phyloP scores from a whole-genome alignment of 2,329 filamentous ascomycete genomes.

The Sclerotinia borealis region DNA sequence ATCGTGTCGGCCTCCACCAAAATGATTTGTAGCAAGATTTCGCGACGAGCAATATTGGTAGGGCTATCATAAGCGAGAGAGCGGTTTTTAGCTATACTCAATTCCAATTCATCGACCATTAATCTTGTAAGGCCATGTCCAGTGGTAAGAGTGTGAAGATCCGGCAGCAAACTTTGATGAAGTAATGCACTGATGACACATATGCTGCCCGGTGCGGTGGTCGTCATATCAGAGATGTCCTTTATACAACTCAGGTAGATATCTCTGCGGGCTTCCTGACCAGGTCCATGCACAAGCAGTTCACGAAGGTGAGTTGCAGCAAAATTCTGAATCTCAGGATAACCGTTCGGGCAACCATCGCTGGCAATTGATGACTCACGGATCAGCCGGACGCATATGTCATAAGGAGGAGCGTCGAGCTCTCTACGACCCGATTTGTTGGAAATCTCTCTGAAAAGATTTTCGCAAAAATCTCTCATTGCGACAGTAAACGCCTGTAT shows the following conservation, averaged over 20 bases:
- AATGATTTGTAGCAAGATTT: slow-evolving; percentile 53
- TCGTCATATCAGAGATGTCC: slow-evolving; percentile 59
- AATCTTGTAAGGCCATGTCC: slow-evolving; percentile 58
- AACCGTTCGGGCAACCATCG: slow-evolving; percentile 48
- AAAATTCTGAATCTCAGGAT: slow-evolving; percentile 57
- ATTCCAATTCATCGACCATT: slow-evolving; percentile 58
- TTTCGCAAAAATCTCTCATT: slow-evolving; percentile 57
- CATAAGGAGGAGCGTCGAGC: slow-evolving; percentile 43
- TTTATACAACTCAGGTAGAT: slow-evolving; percentile 62
- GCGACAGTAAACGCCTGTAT: slow-evolving; percentile 55
- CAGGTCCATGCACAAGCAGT: slow-evolving; percentile 52
- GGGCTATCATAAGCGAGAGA: slow-evolving; percentile 34
- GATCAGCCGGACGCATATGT: slow-evolving; percentile 60
- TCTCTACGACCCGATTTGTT: slow-evolving; percentile 39
- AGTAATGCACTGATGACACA: slow-evolving; percentile 53
- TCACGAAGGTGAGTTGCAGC: slow-evolving; percentile 55
- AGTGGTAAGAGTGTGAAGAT: slow-evolving; percentile 51
- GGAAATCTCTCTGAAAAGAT: slow-evolving; percentile 40
- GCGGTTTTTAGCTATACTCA: slow-evolving; percentile 27
- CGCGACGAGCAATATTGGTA: slow-evolving; percentile 49
- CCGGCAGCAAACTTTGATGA: slow-evolving; percentile 40
- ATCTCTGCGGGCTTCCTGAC: slow-evolving; percentile 48
- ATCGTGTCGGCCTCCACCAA: slow-evolving; percentile 56
- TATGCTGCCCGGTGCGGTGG: slow-evolving; percentile 66
- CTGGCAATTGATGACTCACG: slow-evolving; percentile 60